A percentile compares a stretch with the other conserved stretches of the same genome.
Conservation (phyloP, 352 stramenopile genomes). For the Pythium aphanidermatum region DNA sequence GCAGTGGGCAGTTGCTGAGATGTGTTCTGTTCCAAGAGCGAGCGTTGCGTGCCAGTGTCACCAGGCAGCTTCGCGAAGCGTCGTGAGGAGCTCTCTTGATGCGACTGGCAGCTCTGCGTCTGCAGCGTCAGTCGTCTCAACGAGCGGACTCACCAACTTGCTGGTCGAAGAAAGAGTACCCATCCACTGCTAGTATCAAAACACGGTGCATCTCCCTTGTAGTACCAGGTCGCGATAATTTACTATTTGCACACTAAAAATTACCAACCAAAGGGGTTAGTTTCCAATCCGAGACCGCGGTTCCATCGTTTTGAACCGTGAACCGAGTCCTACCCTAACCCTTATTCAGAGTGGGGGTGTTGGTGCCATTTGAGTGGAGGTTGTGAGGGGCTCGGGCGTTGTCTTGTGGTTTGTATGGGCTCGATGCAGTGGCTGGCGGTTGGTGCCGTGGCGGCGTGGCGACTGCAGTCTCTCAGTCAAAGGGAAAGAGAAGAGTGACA, state of each 20-base stretch:
- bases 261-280: no score
- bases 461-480: constrained; percentile 24
- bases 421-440: constrained; percentile 18
- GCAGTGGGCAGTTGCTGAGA: constrained; percentile 1
- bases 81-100: no score
- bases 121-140: neutral
- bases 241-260: no score
- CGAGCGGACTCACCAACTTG: neutral
- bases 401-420: constrained; percentile 19
- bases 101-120: constrained; percentile 7
- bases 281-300: constrained; percentile 14
- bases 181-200: neutral
- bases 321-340: constrained; percentile 10
- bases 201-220: constrained; percentile 3
- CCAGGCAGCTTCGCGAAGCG: neutral
- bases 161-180: constrained; percentile 11
- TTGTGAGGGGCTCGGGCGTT: constrained; percentile 3
- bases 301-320: constrained; percentile 12
- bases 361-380: constrained; percentile 18
- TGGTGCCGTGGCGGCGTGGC: constrained; percentile 12
- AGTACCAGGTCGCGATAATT: no score
- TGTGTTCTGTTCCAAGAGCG: no score
- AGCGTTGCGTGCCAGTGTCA: constrained; percentile 14
- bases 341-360: neutral
- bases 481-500: constrained; percentile 28